Percentiles rank a stretch among this genome's conserved stretches.
phyloP scores from a whole-genome alignment of 176 grass and related monocot species.

The Miscanthus lutarioriparius region DNA sequence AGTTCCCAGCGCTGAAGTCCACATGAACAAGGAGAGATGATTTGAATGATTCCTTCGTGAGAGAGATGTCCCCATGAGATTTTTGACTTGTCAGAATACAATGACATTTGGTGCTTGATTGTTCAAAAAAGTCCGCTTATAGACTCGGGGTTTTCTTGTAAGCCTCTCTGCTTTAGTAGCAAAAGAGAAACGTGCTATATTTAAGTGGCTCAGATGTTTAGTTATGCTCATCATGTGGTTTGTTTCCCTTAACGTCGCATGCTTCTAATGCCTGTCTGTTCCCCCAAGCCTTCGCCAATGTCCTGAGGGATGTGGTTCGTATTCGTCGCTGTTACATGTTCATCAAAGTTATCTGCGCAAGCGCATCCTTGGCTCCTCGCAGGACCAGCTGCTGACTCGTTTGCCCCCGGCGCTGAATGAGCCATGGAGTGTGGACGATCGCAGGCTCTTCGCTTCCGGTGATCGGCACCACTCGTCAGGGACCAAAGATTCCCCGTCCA shows the following conservation, averaged over 20 bases:
- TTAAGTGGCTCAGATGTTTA: background rate
- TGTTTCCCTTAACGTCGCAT: background rate
- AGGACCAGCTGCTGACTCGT: too few relatives aligned
- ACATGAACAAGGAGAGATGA: background rate
- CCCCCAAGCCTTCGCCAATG: background rate
- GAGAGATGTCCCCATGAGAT: background rate
- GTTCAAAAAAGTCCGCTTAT: background rate
- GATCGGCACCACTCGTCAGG: too few relatives aligned
- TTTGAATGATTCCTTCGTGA: background rate
- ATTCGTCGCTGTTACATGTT: too few relatives aligned
- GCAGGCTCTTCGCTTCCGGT: too few relatives aligned
- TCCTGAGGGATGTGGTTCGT: too few relatives aligned
- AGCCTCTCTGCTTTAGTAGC: background rate
- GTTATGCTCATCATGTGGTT: background rate
- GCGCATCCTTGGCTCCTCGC: too few relatives aligned
- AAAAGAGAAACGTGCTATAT: background rate
- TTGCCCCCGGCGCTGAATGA: too few relatives aligned
- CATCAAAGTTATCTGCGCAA: too few relatives aligned
- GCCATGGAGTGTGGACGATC: too few relatives aligned
- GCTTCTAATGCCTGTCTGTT: background rate
- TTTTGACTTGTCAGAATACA: constrained; percentile 5
- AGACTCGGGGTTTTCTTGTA: background rate
- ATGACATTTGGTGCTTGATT: background rate
- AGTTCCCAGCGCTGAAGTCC: constrained; percentile 46
- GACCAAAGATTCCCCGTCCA: background rate